Evolutionary conservation across 192 early-diverging fungal species (phyloP).

Genomic region (Mortierella alpina): DNA sequence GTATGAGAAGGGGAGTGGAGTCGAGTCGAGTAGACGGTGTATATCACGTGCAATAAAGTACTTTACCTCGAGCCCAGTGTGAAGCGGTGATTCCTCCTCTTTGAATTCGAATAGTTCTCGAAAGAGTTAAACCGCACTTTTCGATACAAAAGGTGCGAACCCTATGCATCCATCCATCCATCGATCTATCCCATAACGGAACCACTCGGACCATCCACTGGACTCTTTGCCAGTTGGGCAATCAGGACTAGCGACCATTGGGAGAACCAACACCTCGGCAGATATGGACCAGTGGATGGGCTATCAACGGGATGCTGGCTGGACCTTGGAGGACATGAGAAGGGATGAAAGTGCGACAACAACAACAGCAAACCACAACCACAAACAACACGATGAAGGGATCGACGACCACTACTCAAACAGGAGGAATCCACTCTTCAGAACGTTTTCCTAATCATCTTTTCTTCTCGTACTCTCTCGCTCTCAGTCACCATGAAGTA

Average conservation of each 20-base stretch:
- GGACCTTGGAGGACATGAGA: not conserved
- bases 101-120: conserved; percentile 52
- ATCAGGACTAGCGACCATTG: not conserved
- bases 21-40: too few relatives aligned
- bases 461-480: conserved; percentile 5
- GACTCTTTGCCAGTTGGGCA: not conserved
- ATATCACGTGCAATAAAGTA: not conserved
- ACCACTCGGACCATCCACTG: not conserved
- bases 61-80: not conserved
- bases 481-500: conserved; percentile 85
- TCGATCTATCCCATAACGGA: conserved; percentile 26
- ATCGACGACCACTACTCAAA: not conserved
- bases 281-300: not conserved
- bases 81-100: conserved; percentile 13
- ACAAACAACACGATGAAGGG: not conserved
- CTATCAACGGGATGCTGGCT: too few relatives aligned
- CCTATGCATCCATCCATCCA: conserved; percentile 5
- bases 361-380: too few relatives aligned
- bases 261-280: not conserved
- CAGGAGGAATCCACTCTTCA: not conserved
- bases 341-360: not conserved
- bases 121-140: conserved; percentile 54
- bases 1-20: too few relatives aligned
- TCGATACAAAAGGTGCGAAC: conserved; percentile 55
- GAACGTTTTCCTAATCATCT: not conserved